Base-by-base conservation (phyloP, 331 rosid species). In the Spiraea crenata region DNA sequence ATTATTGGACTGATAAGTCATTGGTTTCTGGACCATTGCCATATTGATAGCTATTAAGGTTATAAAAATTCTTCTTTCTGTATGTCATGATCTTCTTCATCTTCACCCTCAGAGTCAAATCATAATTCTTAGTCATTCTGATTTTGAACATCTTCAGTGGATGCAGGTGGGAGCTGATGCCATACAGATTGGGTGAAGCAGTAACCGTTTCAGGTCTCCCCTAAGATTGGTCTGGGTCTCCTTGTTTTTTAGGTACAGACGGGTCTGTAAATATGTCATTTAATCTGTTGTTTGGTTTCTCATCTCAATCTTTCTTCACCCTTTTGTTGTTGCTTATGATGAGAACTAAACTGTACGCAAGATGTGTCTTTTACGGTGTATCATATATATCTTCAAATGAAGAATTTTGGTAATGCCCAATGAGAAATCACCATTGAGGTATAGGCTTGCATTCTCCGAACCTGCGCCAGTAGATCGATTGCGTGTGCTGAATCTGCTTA, bases 131-230 rank as follows among this genome's bases (percentile, higher is more conserved):
- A 11, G 55, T 31, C 57, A 52, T 62, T 58, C 70, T 80, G 81
- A 84, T 74, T 70, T 61, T 40, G 83, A 74, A 76, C 55, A 31
- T 82, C 80, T 77, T 77, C 92, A 81, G 90, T 85, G 87, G 87
- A 78, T 76, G 92, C 92, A 85, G 92, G 88, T 85, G 86, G 89
- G 85, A 89, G 85, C 76, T 89, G 79, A 85, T 79, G 48, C 56
- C 66, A 58, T 42, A 67, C 61, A 60, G 39, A 54, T 61, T 58
- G 9, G 62, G 61, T 25, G 49, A 51, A 60, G 84, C 76, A 55
- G 46, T 63, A 61, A 4, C 17, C 35, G 57, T 56, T 34, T n/a
- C 17, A 2, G 50, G n/a, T 50, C 19, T 62, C 4, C 48, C 31
- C 47, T 34, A 69, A 70, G 79, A 74, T 80, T 71, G 85, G 77